Percentiles rank a stretch among this genome's conserved stretches.
Conservation (phyloP, 768 basidiomycete genomes). For the Trichaptum fuscoviolaceum region DNA sequence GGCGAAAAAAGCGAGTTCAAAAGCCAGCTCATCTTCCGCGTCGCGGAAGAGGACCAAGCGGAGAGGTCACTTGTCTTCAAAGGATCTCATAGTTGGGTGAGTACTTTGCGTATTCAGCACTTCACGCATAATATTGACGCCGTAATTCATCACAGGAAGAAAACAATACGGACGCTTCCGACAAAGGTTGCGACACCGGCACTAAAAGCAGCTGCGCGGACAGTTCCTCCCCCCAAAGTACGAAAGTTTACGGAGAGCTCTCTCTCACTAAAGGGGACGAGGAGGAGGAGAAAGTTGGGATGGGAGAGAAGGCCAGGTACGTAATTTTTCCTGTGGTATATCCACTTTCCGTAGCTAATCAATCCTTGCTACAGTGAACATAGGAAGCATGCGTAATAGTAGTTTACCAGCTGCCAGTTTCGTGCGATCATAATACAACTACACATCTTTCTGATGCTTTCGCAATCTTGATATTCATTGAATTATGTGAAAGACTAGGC, state of each 20-base stretch:
- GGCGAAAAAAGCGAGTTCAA: conserved; percentile 19
- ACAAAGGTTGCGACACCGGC: conserved; percentile 20
- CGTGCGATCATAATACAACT: conserved; percentile 26
- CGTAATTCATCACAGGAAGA: conserved; percentile 35
- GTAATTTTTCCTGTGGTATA: conserved; percentile 9
- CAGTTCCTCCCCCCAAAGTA: conserved; percentile 43
- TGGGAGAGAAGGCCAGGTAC: conserved; percentile 61
- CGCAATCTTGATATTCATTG: background rate
- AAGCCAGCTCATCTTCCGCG: conserved; percentile 19
- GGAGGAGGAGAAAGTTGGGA: conserved; percentile 33
- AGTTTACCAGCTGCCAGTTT: conserved; percentile 44
- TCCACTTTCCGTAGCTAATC: conserved; percentile 1
- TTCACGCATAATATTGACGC: background rate
- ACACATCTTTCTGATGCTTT: background rate
- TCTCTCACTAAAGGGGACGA: conserved; percentile 36
- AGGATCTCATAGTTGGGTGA: conserved; percentile 55
- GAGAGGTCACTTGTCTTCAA: conserved; percentile 31
- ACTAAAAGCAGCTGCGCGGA: conserved; percentile 33
- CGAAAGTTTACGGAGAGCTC: conserved; percentile 50
- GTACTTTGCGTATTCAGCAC: conserved; percentile 15
- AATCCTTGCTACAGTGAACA: conserved; percentile 35
- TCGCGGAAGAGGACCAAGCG: conserved; percentile 19
- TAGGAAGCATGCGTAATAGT: conserved; percentile 49
- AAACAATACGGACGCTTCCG: conserved; percentile 46
- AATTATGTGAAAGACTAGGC: background rate